Evolutionary conservation across 2,329 filamentous ascomycete species (phyloP).

Genomic region (Diplodia scrobiculata): DNA sequence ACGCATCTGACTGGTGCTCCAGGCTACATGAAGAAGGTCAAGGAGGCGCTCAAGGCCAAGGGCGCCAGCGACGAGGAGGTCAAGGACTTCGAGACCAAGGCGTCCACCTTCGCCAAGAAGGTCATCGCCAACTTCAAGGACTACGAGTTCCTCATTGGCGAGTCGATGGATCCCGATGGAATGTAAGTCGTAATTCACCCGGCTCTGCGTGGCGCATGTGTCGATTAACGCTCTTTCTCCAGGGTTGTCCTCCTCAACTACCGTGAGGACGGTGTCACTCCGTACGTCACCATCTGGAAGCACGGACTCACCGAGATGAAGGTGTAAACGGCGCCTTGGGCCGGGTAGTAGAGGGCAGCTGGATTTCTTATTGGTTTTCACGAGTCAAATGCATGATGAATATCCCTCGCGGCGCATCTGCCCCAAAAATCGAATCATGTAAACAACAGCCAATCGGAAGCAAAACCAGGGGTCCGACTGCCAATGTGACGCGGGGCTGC

Average conservation of each 20-base stretch:
- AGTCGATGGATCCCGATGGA: constrained; percentile 89
- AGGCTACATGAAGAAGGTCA: constrained; percentile 93
- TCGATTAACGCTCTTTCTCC: neutral
- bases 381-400: constrained; percentile 45
- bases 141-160: constrained; percentile 90
- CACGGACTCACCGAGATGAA: constrained; percentile 86
- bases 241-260: constrained; percentile 94
- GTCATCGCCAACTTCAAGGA: constrained; percentile 87
- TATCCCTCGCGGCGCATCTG: constrained; percentile 38
- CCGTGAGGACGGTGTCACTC: constrained; percentile 91
- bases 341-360: constrained; percentile 29
- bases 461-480: no score
- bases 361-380: constrained; percentile 41
- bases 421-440: constrained; percentile 37
- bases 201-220: neutral
- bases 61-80: constrained; percentile 66
- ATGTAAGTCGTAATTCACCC: constrained; percentile 65
- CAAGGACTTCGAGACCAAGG: constrained; percentile 77
- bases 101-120: constrained; percentile 75
- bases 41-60: constrained; percentile 66
- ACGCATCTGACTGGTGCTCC: constrained; percentile 28
- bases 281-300: constrained; percentile 92
- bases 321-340: constrained; percentile 63
- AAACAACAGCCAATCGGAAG: neutral
- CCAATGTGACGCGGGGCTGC: constrained; percentile 1